These are phyloP conservation scores for Nadsonia starkeyi-henricii DNA, from an alignment of 1,139 yeast species.

Conservation along the genomic window DNA sequence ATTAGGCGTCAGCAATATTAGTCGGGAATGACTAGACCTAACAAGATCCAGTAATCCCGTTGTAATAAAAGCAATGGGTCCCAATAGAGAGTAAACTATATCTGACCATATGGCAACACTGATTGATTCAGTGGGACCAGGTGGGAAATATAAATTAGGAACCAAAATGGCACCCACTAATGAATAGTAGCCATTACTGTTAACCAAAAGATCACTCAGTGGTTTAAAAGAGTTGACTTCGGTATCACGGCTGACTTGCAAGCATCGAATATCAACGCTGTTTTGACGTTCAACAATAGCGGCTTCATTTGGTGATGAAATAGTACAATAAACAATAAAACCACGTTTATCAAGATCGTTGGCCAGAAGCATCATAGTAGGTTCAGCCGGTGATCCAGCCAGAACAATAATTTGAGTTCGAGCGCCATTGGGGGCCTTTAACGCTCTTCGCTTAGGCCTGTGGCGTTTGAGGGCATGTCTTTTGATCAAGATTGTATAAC, in stretches of 20 bases:
- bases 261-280: constrained; percentile 41
- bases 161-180: constrained; percentile 48
- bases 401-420: constrained; percentile 60
- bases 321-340: constrained; percentile 64
- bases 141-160: constrained; percentile 51
- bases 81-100: constrained; percentile 29
- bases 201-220: constrained; percentile 27
- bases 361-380: constrained; percentile 54
- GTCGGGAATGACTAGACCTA: constrained; percentile 31
- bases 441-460: constrained; percentile 37
- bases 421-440: constrained; percentile 52
- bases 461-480: constrained; percentile 6
- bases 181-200: constrained; percentile 31
- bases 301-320: constrained; percentile 49
- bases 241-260: constrained; percentile 23
- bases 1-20: constrained; percentile 25
- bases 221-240: constrained; percentile 29
- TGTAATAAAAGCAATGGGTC: constrained; percentile 39
- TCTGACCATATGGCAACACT: constrained; percentile 39
- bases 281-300: constrained; percentile 42
- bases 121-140: constrained; percentile 56
- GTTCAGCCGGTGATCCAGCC: constrained; percentile 68
- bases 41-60: constrained; percentile 46
- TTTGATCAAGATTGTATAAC: constrained; percentile 11
- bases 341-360: constrained; percentile 67